Evolutionary conservation across 2,329 filamentous ascomycete species (phyloP).

Genomic region (Trichoderma sp.): DNA sequence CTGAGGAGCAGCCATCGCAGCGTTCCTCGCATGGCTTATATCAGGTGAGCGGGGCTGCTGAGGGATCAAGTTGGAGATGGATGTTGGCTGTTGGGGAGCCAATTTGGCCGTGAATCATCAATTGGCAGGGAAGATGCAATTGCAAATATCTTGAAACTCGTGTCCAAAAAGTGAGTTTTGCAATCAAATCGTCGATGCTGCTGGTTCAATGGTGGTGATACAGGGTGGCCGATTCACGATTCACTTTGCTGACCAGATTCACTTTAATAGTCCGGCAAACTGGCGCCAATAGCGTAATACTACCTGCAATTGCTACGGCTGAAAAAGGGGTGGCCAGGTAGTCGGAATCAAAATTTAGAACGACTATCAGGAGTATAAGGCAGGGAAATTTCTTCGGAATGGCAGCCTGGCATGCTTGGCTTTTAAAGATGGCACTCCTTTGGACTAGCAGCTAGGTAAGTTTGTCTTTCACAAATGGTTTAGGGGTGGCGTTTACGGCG

Average conservation of each 20-base stretch:
- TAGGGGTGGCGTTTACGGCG: not conserved
- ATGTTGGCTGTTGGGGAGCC: not conserved
- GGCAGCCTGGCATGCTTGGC: too few species aligned
- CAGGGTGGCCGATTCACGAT: not conserved
- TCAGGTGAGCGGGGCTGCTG: not conserved
- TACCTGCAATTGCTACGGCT: not conserved
- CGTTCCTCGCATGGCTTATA: not conserved
- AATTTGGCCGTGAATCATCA: not conserved
- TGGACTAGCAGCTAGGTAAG: conserved; percentile 2
- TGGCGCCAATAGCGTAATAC: not conserved
- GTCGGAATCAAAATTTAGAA: conserved; percentile 3
- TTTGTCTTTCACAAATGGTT: not conserved
- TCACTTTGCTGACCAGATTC: not conserved
- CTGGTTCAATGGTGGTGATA: not conserved
- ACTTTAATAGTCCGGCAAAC: not conserved
- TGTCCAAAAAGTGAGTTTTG: not conserved
- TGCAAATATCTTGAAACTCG: not conserved
- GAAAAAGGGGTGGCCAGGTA: conserved; percentile 13
- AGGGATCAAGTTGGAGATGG: too few species aligned
- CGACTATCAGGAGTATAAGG: not conserved
- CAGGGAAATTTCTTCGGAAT: not conserved
- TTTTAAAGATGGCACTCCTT: not conserved
- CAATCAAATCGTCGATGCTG: not conserved
- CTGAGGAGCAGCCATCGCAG: conserved; percentile 24
- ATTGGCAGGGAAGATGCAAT: not conserved